phyloP scores from a whole-genome alignment of 345 rosid species.

The Eucalyptus sp. region DNA sequence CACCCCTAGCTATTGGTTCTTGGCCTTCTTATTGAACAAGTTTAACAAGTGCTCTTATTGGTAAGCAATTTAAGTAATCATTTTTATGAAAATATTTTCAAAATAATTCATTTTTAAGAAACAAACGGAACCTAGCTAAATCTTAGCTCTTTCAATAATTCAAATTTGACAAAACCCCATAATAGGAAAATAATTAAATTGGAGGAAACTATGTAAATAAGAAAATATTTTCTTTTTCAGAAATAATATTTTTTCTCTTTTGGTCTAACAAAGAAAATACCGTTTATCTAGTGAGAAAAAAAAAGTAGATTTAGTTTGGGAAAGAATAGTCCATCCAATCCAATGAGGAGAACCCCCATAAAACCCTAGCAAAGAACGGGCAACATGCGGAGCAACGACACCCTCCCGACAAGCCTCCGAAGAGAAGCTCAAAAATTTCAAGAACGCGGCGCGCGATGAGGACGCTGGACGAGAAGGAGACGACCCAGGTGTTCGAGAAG shows the following conservation, averaged over 20 bases:
- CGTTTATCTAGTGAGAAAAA: background rate
- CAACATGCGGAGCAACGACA: background rate
- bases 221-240: no score
- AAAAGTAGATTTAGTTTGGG: background rate
- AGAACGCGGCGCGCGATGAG: slow-evolving; percentile 21
- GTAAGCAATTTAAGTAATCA: rapidly evolving
- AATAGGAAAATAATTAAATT: background rate
- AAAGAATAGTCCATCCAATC: background rate
- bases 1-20: no score
- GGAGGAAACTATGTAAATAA: background rate
- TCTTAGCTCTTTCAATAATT: background rate
- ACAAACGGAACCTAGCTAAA: background rate
- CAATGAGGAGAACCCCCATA: background rate
- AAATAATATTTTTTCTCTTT: no score
- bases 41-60: rapidly evolving
- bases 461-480: slow-evolving; percentile 82
- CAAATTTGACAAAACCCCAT: background rate
- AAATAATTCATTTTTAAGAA: no score
- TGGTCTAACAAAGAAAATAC: background rate
- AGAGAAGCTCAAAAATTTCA: background rate
- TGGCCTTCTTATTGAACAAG: no score
- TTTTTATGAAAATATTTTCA: no score
- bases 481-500: slow-evolving; percentile 78
- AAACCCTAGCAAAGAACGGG: background rate
- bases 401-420: background rate